These are phyloP conservation scores for Saccharomycopsis capsularis DNA, from an alignment of 805 yeast species.

Conservation along the genomic window DNA sequence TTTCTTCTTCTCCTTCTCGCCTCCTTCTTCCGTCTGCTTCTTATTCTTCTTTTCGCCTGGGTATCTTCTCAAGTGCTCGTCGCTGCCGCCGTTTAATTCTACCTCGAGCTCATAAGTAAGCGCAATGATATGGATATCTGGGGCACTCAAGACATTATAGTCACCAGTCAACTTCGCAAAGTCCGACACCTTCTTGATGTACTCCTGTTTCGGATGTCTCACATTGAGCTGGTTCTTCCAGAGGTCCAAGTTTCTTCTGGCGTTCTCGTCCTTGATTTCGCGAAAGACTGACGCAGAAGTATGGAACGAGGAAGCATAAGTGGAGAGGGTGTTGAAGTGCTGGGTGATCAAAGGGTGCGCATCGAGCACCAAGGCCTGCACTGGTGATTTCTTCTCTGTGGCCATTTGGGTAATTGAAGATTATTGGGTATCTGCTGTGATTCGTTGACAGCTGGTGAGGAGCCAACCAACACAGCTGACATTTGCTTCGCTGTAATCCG, in stretches of 20 bases:
- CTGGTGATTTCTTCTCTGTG: slow-evolving; percentile 20
- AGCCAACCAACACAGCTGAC: no score
- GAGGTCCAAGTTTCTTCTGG: slow-evolving; percentile 66
- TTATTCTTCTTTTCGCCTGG: slow-evolving; percentile 54
- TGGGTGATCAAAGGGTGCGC: slow-evolving; percentile 94
- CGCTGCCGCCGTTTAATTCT: slow-evolving; percentile 56
- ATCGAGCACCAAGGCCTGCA: slow-evolving; percentile 69
- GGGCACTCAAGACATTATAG: slow-evolving; percentile 73
- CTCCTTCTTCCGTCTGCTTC: slow-evolving; percentile 22
- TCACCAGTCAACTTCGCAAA: slow-evolving; percentile 92
- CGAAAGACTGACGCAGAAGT: slow-evolving; percentile 89
- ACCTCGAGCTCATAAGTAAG: slow-evolving; percentile 80
- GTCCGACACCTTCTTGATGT: slow-evolving; percentile 56
- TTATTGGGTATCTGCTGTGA: no score
- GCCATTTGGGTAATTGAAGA: no score
- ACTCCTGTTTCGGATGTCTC: slow-evolving; percentile 69
- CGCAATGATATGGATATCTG: slow-evolving; percentile 91
- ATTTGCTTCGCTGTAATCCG: no score
- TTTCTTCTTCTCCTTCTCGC: slow-evolving; percentile 24
- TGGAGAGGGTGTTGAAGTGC: slow-evolving; percentile 63
- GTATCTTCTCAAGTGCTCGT: slow-evolving; percentile 57
- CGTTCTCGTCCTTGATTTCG: slow-evolving; percentile 82
- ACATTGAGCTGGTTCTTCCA: slow-evolving; percentile 71
- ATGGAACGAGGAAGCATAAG: slow-evolving; percentile 61
- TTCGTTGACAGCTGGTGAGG: no score